Evolutionary conservation across 2,329 filamentous ascomycete species (phyloP).

Genomic region (Raffaelea albimanens): DNA sequence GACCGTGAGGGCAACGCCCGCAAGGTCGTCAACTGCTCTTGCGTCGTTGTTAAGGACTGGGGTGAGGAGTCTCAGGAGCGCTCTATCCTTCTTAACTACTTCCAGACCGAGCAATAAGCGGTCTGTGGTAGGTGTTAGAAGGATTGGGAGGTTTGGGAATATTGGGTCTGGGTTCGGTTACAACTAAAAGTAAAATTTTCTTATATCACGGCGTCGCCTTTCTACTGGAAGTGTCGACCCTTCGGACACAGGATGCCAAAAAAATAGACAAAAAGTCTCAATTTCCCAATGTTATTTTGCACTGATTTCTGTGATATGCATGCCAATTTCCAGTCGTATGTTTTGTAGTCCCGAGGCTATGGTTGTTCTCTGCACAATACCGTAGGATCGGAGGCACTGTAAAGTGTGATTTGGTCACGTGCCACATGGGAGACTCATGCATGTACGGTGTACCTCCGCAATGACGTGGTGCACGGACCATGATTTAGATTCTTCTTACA

Average conservation of each 20-base stretch:
- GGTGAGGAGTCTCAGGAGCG: constrained; percentile 99
- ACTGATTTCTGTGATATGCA: too few relatives aligned
- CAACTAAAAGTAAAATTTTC: background rate
- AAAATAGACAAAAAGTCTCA: constrained; percentile 3
- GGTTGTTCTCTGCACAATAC: too few relatives aligned
- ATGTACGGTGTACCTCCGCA: too few relatives aligned
- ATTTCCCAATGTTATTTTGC: too few relatives aligned
- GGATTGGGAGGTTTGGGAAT: constrained; percentile 1
- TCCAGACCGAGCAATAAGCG: constrained; percentile 77
- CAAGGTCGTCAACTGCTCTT: constrained; percentile 99
- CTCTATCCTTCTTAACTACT: constrained; percentile 99
- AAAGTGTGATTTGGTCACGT: too few relatives aligned
- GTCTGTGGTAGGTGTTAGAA: background rate
- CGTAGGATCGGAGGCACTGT: too few relatives aligned
- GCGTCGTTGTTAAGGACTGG: constrained; percentile 99
- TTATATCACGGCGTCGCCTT: too few relatives aligned
- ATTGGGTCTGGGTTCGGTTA: background rate
- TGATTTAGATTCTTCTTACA: too few relatives aligned
- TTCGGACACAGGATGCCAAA: constrained; percentile 1
- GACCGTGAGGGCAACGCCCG: constrained; percentile 99
- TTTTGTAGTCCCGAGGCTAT: too few relatives aligned
- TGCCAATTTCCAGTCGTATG: too few relatives aligned
- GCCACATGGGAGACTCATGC: too few relatives aligned
- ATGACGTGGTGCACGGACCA: too few relatives aligned
- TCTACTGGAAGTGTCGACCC: background rate